Percentiles rank a stretch among this genome's conserved stretches.
phyloP scores from a whole-genome alignment of 306 rosid species.

The Prunus kanzakura region DNA sequence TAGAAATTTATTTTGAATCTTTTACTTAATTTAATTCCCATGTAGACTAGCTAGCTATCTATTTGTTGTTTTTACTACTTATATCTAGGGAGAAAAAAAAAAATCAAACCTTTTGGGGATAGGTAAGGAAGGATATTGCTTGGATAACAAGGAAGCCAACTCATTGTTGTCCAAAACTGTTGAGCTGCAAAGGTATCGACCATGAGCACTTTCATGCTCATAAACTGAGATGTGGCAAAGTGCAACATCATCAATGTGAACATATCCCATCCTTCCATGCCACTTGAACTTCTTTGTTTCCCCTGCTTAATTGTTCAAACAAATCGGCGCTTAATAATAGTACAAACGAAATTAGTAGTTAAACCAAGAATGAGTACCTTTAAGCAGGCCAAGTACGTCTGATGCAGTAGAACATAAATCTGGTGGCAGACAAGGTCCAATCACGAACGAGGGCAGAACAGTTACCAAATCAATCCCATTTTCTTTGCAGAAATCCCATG shows the following conservation, averaged over 20 bases:
- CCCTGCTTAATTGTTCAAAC: slow-evolving; percentile 35
- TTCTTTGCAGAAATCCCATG: slow-evolving; percentile 78
- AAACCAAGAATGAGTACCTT: slow-evolving; percentile 39
- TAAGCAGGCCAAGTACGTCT: slow-evolving; percentile 68
- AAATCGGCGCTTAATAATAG: background rate
- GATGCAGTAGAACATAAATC: slow-evolving; percentile 79
- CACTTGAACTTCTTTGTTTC: slow-evolving; percentile 55
- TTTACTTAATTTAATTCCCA: too few relatives aligned
- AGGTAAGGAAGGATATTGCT: slow-evolving; percentile 60
- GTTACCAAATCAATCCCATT: slow-evolving; percentile 65
- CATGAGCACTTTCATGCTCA: slow-evolving; percentile 48
- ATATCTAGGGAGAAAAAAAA: background rate
- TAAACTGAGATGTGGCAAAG: slow-evolving; percentile 61
- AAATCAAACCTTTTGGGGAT: slow-evolving; percentile 54
- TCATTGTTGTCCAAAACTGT: slow-evolving; percentile 42
- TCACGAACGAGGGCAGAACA: slow-evolving; percentile 56
- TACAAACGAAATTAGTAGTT: background rate
- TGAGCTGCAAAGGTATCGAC: slow-evolving; percentile 74
- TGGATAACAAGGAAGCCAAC: slow-evolving; percentile 43
- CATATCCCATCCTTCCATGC: slow-evolving; percentile 88
- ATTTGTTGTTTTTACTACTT: too few relatives aligned
- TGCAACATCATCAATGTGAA: slow-evolving; percentile 80
- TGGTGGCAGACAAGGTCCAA: slow-evolving; percentile 70
- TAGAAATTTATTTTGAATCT: background rate
- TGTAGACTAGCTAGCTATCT: too few relatives aligned